Conservation (phyloP, 2,329 filamentous ascomycete genomes). For the Colletotrichum incanum region DNA sequence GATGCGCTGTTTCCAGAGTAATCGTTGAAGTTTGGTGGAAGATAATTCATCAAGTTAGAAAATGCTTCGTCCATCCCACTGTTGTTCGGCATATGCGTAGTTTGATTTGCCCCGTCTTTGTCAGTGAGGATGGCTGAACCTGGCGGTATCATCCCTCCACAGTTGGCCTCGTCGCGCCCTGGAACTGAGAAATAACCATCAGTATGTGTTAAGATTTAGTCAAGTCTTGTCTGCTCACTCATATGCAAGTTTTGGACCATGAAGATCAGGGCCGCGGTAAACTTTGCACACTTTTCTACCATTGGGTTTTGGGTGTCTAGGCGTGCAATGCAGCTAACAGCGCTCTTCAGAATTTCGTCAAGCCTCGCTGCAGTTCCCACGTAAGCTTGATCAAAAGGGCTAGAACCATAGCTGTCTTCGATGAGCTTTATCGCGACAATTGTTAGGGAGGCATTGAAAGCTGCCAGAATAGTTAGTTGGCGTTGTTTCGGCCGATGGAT, state of each 20-base stretch:
- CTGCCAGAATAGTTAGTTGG: background rate
- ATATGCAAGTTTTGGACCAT: slow-evolving; percentile 22
- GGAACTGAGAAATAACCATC: background rate
- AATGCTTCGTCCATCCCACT: slow-evolving; percentile 13
- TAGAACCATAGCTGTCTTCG: slow-evolving; percentile 7
- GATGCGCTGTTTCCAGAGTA: background rate
- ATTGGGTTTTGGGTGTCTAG: slow-evolving; percentile 35
- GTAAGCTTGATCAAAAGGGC: background rate
- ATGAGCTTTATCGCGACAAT: slow-evolving; percentile 34
- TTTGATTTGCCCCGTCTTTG: background rate
- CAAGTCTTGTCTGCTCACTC: background rate
- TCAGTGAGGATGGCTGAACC: background rate
- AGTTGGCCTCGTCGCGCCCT: background rate
- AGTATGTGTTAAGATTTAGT: background rate
- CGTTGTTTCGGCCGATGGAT: background rate
- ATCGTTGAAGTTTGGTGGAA: slow-evolving; percentile 33
- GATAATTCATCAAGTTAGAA: slow-evolving; percentile 12
- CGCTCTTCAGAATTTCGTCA: slow-evolving; percentile 24
- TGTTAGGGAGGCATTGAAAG: slow-evolving; percentile 37
- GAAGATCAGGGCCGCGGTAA: slow-evolving; percentile 28
- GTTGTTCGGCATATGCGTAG: background rate
- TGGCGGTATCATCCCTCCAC: background rate
- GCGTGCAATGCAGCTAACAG: slow-evolving; percentile 22
- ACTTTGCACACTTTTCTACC: slow-evolving; percentile 40
- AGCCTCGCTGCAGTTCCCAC: background rate